Conservation (phyloP, 2,329 filamentous ascomycete species). For the Rhynchosporium agropyri region DNA sequence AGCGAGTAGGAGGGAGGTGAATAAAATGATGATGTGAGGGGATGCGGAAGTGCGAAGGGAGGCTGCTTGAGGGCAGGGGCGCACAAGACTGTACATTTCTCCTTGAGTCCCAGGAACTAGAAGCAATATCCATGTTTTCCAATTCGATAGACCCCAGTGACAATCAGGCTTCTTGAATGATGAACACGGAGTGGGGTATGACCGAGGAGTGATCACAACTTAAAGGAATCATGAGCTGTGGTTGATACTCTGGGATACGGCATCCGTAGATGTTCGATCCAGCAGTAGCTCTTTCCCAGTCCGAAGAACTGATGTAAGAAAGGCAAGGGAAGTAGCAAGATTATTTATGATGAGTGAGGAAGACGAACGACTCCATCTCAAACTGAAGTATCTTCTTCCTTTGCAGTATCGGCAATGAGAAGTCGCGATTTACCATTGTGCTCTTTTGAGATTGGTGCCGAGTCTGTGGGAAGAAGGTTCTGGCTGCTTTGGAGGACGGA, state of each 20-base stretch:
- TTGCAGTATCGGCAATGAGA: too few relatives aligned
- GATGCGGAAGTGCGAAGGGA: conserved; percentile 6
- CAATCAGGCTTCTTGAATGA: background rate
- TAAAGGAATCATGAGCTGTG: background rate
- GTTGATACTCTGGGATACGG: background rate
- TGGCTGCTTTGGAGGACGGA: background rate
- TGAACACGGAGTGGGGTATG: background rate
- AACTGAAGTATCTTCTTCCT: too few relatives aligned
- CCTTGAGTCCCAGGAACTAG: conserved; percentile 32
- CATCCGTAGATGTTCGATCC: background rate
- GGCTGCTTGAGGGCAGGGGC: conserved; percentile 8
- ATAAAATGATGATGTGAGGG: background rate
- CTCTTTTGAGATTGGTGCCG: background rate
- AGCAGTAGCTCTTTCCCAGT: background rate
- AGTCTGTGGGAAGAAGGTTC: background rate
- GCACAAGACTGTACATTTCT: conserved; percentile 34
- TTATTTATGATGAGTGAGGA: too few relatives aligned
- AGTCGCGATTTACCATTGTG: too few relatives aligned
- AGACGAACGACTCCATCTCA: too few relatives aligned
- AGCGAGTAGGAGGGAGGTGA: conserved; percentile 27
- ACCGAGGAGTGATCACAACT: background rate
- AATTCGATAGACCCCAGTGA: background rate
- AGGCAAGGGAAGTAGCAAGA: too few relatives aligned
- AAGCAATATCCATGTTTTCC: conserved; percentile 12
- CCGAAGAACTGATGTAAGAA: background rate